Base-by-base conservation (phyloP, 768 basidiomycete species). In the Pleurotus citrinopileatus region DNA sequence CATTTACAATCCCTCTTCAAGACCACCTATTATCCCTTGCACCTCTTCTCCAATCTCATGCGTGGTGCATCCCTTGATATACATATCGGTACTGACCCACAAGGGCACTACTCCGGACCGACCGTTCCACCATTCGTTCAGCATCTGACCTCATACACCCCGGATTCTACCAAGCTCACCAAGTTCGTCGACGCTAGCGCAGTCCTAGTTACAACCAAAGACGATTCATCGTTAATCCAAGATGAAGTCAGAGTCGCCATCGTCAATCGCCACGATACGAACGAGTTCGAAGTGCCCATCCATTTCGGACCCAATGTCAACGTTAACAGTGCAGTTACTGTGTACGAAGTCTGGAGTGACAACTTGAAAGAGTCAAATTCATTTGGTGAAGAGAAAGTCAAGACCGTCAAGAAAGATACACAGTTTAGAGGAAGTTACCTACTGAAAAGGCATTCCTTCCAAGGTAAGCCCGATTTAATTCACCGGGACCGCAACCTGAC, bases 21-120 rank as follows among this genome's bases (percentile, higher is more conserved):
- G 67, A 79, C 80, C 10, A 80, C 78, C 26, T 83, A 75, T 61
- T 75, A 72, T 55, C 75, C 79, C 2, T 70, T 84, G 8, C 71
- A 75, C 19, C 71, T 83, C 22, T 84, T 84, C 67, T 73, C 79
- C 1, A 78, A 63, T 36, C 72, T 79, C 51, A 86, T 86, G 83
- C 75, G 73, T 32, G 80, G 81, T 37, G 64, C 64, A 22, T 70
- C 76, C 3, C 67, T 79, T 13, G 56, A 66, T 27, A 64, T 79
- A 27, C 63, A 73, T 53, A 68, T 78, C 52, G 57, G 65, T 13
- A 68, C 70, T 4, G 68, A 70, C 4, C 54, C 58, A 1, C 26
- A 20, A 13, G 47, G 36, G 9, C 4, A 61, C 2, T 80, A 76
- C 62, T 57, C 58, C 0, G 77, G 78, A 1, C 72, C 75, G 5